Percentiles rank a stretch among this genome's conserved stretches.
phyloP scores from a whole-genome alignment of 78 protist genomes.

The Dictyostelium brefeldianum region DNA sequence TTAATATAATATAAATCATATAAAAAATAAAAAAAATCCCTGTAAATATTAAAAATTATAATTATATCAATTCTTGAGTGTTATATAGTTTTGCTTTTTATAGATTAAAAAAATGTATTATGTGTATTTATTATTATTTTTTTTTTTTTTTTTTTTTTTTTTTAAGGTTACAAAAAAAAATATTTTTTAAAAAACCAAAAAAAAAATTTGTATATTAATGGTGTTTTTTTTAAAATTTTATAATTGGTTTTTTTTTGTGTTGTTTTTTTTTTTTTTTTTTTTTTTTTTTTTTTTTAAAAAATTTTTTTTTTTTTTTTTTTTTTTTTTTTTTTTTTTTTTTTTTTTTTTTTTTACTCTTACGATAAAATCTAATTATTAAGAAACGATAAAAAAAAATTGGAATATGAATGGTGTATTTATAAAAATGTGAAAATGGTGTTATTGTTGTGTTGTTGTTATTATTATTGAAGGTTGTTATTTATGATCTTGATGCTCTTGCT shows the following conservation, averaged over 20 bases:
- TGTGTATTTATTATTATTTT: no score
- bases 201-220: no score
- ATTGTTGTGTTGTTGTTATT: no score
- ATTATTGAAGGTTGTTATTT: neutral
- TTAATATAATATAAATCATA: neutral
- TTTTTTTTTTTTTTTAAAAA: neutral
- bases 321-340: neutral
- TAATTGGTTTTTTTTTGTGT: neutral
- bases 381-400: neutral
- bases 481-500: conserved; percentile 7
- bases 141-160: no score
- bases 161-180: no score
- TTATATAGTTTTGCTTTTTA: no score
- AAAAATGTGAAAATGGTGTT: no score
- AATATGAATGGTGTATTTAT: no score
- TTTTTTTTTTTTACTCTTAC: neutral
- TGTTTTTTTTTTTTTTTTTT: neutral
- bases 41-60: no score
- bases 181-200: neutral
- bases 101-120: no score
- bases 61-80: no score
- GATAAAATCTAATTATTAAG: neutral
- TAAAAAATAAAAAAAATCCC: neutral
- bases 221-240: neutral
- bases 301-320: neutral